phyloP scores from a whole-genome alignment of 331 rosid genomes.

The Stylosanthes scabra region DNA sequence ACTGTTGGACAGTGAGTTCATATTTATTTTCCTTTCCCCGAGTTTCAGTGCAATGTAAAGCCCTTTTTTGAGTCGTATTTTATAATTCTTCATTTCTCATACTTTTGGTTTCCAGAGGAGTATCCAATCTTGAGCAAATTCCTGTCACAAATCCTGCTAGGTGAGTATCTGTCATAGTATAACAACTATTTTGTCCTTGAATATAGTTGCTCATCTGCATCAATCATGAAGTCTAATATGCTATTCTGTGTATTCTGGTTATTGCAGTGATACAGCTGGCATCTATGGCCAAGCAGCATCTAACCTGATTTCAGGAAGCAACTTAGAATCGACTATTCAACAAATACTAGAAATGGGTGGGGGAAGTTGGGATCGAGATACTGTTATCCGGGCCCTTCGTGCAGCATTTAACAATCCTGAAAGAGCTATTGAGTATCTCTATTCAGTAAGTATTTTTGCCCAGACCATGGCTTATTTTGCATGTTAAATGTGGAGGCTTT shows the following conservation, averaged over 20 bases:
- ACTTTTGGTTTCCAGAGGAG: too few relatives aligned
- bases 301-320: slow-evolving; percentile 66
- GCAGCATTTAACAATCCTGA: slow-evolving; percentile 91
- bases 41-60: too few relatives aligned
- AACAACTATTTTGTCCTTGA: neutral
- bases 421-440: slow-evolving; percentile 86
- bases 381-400: slow-evolving; percentile 78
- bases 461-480: neutral
- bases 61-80: too few relatives aligned
- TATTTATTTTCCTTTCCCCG: too few relatives aligned
- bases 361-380: slow-evolving; percentile 88
- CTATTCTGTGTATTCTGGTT: slow-evolving; percentile 26
- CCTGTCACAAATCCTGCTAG: too few relatives aligned
- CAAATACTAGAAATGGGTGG: slow-evolving; percentile 87
- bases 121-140: too few relatives aligned
- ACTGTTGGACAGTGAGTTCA: too few relatives aligned
- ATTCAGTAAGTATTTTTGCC: slow-evolving; percentile 65
- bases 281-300: slow-evolving; percentile 72
- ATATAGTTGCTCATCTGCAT: slow-evolving; percentile 15
- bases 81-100: too few relatives aligned
- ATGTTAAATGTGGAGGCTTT: slow-evolving; percentile 5
- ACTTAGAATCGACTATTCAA: slow-evolving; percentile 65
- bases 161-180: neutral
- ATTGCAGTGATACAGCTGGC: slow-evolving; percentile 56
- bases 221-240: slow-evolving; percentile 9